A percentile compares a stretch with the other conserved stretches of the same genome.
Conservation (phyloP, 2,329 filamentous ascomycete genomes). For the Plectosphaerella cucumerina region DNA sequence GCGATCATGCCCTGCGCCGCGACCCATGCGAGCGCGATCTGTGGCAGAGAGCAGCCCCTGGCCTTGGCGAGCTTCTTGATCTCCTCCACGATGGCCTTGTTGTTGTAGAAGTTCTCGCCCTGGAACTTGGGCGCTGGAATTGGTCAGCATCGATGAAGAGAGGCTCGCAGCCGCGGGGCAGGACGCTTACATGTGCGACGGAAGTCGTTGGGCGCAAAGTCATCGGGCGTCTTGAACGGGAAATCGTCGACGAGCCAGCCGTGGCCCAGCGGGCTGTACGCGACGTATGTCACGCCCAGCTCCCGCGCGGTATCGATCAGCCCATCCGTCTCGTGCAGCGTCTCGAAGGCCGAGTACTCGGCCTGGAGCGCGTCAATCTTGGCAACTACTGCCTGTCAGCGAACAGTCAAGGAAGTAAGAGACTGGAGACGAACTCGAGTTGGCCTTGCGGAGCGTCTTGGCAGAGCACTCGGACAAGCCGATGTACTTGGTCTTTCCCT, state of each 20-base stretch:
- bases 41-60: slow-evolving; percentile 26
- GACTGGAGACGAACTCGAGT: slow-evolving; percentile 27
- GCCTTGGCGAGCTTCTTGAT: slow-evolving; percentile 32
- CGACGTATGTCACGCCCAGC: slow-evolving; percentile 36
- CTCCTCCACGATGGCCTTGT: slow-evolving; percentile 33
- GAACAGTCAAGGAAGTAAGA: neutral
- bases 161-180: neutral
- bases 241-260: slow-evolving; percentile 43
- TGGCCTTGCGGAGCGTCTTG: slow-evolving; percentile 36
- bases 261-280: slow-evolving; percentile 41
- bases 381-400: slow-evolving; percentile 27
- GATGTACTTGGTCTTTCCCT: slow-evolving; percentile 44
- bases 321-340: slow-evolving; percentile 18
- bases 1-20: slow-evolving; percentile 35
- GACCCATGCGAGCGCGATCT: slow-evolving; percentile 35
- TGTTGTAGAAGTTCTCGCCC: slow-evolving; percentile 40
- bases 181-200: slow-evolving; percentile 26
- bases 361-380: slow-evolving; percentile 42
- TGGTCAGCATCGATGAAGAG: neutral
- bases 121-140: slow-evolving; percentile 27
- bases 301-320: slow-evolving; percentile 36
- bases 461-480: slow-evolving; percentile 43
- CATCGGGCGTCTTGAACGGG: slow-evolving; percentile 34
- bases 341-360: slow-evolving; percentile 32
- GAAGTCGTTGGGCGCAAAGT: slow-evolving; percentile 38